Evolutionary conservation across 495 filamentous ascomycete species (phyloP), one percentile per base, ranked within the genome.

Genomic region (Neurospora pannonica): DNA sequence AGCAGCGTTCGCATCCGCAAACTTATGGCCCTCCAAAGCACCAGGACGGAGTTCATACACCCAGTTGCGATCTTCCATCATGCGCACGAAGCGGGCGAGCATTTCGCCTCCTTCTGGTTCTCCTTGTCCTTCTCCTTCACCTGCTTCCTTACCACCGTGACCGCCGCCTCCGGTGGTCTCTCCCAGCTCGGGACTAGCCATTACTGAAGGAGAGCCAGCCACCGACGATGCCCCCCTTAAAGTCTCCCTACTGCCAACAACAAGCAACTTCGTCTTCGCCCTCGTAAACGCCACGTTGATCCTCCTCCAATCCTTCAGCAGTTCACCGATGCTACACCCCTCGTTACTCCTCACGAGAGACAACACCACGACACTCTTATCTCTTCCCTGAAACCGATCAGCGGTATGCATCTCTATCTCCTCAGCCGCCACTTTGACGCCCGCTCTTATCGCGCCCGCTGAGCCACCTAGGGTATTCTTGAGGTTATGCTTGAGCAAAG

Each of bases 251-350:
- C 92, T 95, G 1, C 96, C 96, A 5, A 99, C 79, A 8, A 99
- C 91, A 28, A 99, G 83, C 15, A 99, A 83, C 84, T 99, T 99
- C 1, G 90, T 93, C 77, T 93, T 92, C 38, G 96, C 96, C 38
- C 96, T 84, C 13, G 96, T 99, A 74, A 99, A 92, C 1, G 96
- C 95, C 21, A 99, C 96, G 77, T 99, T 99, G 77, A 98, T 94
- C 11, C 96, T 84, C 71, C 96, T 85, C 93, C 94, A 97, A 81
- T 99, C 96, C 73, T 92, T 92, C 17, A 99, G 84, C 74, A 99
- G 82, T 71, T 98, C 96, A 38, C 96, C 96, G 10, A 99, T 91
- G 46, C 87, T 87, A 46, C 90, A 90, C 2, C 88, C 86, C 40
- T 93, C 88, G 77, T 99, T 99, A 77, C 90, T 94, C 13, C 96